phyloP scores from a whole-genome alignment of 495 filamentous ascomycete species.

The Daldinia bambusicola region DNA sequence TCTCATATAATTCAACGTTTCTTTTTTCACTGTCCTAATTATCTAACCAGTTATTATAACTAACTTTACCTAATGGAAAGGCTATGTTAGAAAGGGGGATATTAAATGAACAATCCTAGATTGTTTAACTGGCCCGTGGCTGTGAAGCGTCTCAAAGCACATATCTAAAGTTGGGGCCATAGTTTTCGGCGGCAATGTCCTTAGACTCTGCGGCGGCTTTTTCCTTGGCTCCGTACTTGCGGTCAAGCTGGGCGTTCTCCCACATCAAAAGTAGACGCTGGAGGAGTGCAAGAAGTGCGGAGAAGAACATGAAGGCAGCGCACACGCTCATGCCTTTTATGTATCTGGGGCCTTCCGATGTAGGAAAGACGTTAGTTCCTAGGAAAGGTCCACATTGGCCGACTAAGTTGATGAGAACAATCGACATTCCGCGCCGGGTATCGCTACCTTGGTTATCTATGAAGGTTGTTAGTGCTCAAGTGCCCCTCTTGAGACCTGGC shows the following conservation, averaged over 20 bases:
- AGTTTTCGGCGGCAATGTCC: slow-evolving; percentile 47
- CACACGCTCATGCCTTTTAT: slow-evolving; percentile 70
- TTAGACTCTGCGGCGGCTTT: slow-evolving; percentile 4
- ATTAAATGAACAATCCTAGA: background rate
- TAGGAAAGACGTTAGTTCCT: slow-evolving; percentile 73
- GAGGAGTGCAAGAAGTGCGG: slow-evolving; percentile 61
- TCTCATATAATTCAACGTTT: background rate
- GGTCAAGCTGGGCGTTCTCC: slow-evolving; percentile 63
- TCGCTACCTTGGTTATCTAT: slow-evolving; percentile 71
- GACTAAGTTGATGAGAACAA: slow-evolving; percentile 71
- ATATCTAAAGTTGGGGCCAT: slow-evolving; percentile 52
- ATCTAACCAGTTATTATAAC: background rate
- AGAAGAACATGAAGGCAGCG: slow-evolving; percentile 74
- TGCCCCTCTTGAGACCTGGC: background rate
- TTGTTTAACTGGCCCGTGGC: slow-evolving; percentile 15
- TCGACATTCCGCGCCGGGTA: slow-evolving; percentile 70
- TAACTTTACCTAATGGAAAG: background rate
- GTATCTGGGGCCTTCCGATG: slow-evolving; percentile 65
- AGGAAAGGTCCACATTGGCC: slow-evolving; percentile 75
- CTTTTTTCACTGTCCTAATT: background rate
- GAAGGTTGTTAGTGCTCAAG: slow-evolving; percentile 4
- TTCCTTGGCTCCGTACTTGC: slow-evolving; percentile 36
- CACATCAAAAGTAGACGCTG: slow-evolving; percentile 66
- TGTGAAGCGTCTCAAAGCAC: slow-evolving; percentile 38
- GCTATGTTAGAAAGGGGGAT: background rate